phyloP scores from a whole-genome alignment of 257 asterid genomes.

The Plectranthus barbatus region DNA sequence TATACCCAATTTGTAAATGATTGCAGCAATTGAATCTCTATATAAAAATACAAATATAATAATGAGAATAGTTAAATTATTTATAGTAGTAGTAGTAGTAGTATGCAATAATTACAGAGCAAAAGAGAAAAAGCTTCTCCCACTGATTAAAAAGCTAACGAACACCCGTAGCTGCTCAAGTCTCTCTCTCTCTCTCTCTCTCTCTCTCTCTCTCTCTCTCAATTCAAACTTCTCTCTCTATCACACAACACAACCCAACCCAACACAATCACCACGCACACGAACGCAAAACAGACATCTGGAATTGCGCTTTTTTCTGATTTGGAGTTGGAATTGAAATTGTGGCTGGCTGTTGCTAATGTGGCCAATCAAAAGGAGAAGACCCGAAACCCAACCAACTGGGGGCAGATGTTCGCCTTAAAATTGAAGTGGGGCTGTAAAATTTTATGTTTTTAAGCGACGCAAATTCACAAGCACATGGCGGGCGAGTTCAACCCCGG shows the following conservation, averaged over 20 bases:
- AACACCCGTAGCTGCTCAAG: not conserved
- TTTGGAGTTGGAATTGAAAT: constrained; percentile 7
- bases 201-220: not conserved
- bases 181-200: constrained; percentile 5
- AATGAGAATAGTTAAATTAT: not conserved
- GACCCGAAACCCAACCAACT: not conserved
- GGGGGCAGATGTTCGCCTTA: constrained; percentile 13
- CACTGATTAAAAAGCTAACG: constrained; percentile 20
- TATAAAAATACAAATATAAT: too few relatives aligned
- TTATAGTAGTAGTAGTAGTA: too few relatives aligned
- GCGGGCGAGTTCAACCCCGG: constrained; percentile 58
- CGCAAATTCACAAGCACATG: constrained; percentile 25
- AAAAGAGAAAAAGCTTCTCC: constrained; percentile 9
- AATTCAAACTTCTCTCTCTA: not conserved
- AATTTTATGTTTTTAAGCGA: constrained; percentile 2
- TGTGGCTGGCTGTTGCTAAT: constrained; percentile 15
- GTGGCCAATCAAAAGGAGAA: constrained; percentile 2
- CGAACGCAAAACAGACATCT: not conserved
- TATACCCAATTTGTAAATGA: too few relatives aligned
- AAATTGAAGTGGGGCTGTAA: not conserved
- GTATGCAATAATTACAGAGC: not conserved
- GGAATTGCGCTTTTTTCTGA: not conserved
- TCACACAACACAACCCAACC: not conserved
- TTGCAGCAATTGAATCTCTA: too few relatives aligned
- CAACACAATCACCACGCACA: too few relatives aligned